Evolutionary conservation across 257 asterid species (phyloP).

Genomic region (Nicotiana noctiflora): DNA sequence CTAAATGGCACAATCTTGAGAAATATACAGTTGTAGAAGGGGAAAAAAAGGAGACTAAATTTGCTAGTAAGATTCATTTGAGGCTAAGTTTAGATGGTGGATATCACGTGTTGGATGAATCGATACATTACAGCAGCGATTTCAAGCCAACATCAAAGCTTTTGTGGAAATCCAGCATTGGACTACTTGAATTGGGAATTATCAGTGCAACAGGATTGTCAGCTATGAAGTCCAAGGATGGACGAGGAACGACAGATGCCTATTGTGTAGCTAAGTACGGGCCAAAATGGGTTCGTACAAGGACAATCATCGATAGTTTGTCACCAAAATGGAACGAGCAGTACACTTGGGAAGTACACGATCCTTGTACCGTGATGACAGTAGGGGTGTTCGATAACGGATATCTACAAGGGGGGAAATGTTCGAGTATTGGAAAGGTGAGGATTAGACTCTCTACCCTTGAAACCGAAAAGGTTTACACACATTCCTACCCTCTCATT

Average conservation of each 20-base stretch:
- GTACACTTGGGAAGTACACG: slow-evolving; percentile 85
- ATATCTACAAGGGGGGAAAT: slow-evolving; percentile 51
- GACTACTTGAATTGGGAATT: slow-evolving; percentile 67
- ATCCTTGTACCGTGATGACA: slow-evolving; percentile 74
- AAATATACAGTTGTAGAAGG: slow-evolving; percentile 43
- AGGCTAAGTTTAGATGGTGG: slow-evolving; percentile 79
- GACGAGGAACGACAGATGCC: slow-evolving; percentile 58
- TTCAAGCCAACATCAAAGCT: slow-evolving; percentile 60
- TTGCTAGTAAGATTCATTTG: slow-evolving; percentile 76
- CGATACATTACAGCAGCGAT: slow-evolving; percentile 61
- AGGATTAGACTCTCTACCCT: slow-evolving; percentile 74
- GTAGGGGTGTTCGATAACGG: slow-evolving; percentile 67
- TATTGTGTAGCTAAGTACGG: slow-evolving; percentile 80
- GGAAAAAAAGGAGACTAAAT: slow-evolving; percentile 47
- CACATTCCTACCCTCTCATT: slow-evolving; percentile 68
- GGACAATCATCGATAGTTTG: slow-evolving; percentile 59
- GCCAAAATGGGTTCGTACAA: slow-evolving; percentile 71
- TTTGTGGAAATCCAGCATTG: slow-evolving; percentile 67
- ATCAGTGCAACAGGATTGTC: slow-evolving; percentile 59
- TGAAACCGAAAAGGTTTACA: slow-evolving; percentile 72
- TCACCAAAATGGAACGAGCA: slow-evolving; percentile 83
- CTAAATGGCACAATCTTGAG: slow-evolving; percentile 81
- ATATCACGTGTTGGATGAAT: slow-evolving; percentile 80
- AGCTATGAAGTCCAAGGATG: slow-evolving; percentile 55
- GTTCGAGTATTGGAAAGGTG: slow-evolving; percentile 66